These are phyloP conservation scores for Aphelidium insulamus DNA, from an alignment of 371 early-diverging fungal species.

Conservation along the genomic window DNA sequence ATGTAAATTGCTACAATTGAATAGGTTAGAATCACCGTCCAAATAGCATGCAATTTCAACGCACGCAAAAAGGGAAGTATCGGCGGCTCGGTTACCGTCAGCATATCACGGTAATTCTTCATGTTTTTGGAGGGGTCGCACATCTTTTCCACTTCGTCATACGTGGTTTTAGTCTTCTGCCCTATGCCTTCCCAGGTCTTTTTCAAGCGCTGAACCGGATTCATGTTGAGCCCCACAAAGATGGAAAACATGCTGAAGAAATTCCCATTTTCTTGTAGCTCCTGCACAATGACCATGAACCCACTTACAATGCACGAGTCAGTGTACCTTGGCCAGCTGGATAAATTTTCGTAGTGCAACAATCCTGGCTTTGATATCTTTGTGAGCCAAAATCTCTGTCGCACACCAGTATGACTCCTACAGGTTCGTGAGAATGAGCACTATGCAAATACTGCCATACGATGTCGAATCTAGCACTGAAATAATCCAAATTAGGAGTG, in stretches of 20 bases:
- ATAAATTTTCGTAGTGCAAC: constrained; percentile 15
- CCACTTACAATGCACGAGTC: not conserved
- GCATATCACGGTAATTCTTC: constrained; percentile 20
- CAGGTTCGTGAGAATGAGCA: not conserved
- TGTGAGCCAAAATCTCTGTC: constrained; percentile 16
- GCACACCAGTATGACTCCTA: constrained; percentile 28
- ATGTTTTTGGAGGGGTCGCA: constrained; percentile 23
- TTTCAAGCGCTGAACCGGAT: constrained; percentile 21
- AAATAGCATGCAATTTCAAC: not conserved
- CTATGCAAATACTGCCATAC: not conserved
- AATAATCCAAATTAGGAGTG: constrained; percentile 16
- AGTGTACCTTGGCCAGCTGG: constrained; percentile 14
- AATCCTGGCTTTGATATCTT: constrained; percentile 17
- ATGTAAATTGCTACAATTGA: constrained; percentile 19
- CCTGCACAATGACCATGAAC: too few species aligned
- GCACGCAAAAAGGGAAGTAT: constrained; percentile 27
- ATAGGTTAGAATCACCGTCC: not conserved
- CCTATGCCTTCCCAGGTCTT: too few species aligned
- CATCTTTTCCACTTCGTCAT: constrained; percentile 16
- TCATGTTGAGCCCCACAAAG: constrained; percentile 17
- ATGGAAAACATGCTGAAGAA: constrained; percentile 22
- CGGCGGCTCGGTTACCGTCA: constrained; percentile 14
- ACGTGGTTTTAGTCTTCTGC: constrained; percentile 13
- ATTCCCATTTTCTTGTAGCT: constrained; percentile 18
- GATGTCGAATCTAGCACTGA: constrained; percentile 22